These are phyloP conservation scores for Cladophialophora carrionii DNA, from an alignment of 2,329 filamentous ascomycete species.

Conservation along the genomic window DNA sequence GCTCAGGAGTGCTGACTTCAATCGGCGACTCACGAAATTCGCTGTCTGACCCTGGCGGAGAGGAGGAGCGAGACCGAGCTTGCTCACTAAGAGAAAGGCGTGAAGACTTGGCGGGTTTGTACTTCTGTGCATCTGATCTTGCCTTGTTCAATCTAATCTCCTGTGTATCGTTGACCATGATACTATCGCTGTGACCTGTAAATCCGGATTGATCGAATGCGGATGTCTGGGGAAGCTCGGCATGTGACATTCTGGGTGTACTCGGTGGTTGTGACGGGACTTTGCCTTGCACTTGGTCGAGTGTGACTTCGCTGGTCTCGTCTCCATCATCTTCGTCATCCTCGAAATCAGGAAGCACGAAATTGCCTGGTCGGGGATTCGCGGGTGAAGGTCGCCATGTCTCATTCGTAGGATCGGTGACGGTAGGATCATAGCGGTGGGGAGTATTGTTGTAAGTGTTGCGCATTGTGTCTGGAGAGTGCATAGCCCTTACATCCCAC, in stretches of 20 bases:
- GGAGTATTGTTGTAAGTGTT: constrained; percentile 30
- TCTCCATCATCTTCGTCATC: constrained; percentile 72
- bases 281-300: constrained; percentile 99
- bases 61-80: constrained; percentile 33
- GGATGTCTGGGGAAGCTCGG: constrained; percentile 30
- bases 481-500: constrained; percentile 20
- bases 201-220: constrained; percentile 14
- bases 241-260: constrained; percentile 34
- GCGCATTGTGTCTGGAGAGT: constrained; percentile 24
- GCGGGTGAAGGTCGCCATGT: constrained; percentile 31
- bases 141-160: constrained; percentile 33
- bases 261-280: constrained; percentile 80
- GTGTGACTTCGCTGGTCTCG: constrained; percentile 77
- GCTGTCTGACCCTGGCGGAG: constrained; percentile 21
- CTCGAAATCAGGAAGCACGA: constrained; percentile 70
- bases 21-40: constrained; percentile 23
- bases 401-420: constrained; percentile 29
- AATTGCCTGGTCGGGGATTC: constrained; percentile 32
- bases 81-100: constrained; percentile 30
- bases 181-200: constrained; percentile 25
- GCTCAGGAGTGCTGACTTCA: constrained; percentile 9
- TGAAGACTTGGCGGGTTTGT: constrained; percentile 33
- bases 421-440: constrained; percentile 25
- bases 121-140: constrained; percentile 34
- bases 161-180: constrained; percentile 22